Base-by-base conservation (phyloP, 257 asterid genomes). In the Plantago ovata region DNA sequence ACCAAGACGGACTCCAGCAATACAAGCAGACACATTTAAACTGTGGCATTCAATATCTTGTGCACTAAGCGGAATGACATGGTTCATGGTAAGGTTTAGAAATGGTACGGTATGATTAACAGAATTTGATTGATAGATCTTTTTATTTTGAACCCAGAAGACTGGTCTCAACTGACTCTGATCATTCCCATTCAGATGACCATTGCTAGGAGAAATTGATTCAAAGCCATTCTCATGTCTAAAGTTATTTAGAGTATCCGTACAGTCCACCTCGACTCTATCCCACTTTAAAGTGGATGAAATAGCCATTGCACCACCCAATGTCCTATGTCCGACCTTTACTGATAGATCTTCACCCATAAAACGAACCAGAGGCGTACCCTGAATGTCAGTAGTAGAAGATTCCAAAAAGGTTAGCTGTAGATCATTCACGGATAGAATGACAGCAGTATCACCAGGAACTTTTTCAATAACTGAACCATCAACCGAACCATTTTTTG, bases 231-330 rank as follows among this genome's bases (percentile, higher is more conserved):
- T 69, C 62, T 75, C 83, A 56, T 64, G 68, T 69, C 55, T 64
- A 48, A 44, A 70, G 76, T 69, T 76, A 65, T 61, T 72, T 66
- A 68, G 58, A 18, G 82, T 72, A 61, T 89, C 97, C 39, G 93
- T 68, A 65, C 96, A 86, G 59, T 82, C 84, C 53, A 93, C 89
- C 83, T 79, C 86, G 36, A 89, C 83, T 57, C 91, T 77, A 64
- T 93, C 95, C 95, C 97, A 93, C 49, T 68, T 76, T 55, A 93
- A 55, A 75, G 72, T 75, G 49, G 99, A 93, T 41, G 97, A 84
- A 67, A 93, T 86, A 63, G 77, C 94, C 56, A 83, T 80, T 43
- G 99, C 99, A 71, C 99, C 99, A 61, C 97, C 96, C 62, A 93
- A 72, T 57, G 95, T 84, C 77, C 94, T 82, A 68, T 86, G 97